A percentile compares a stretch with the other conserved stretches of the same genome.
phyloP scores from a whole-genome alignment of 192 early-diverging fungal species.

The Oehlia diaphana region DNA sequence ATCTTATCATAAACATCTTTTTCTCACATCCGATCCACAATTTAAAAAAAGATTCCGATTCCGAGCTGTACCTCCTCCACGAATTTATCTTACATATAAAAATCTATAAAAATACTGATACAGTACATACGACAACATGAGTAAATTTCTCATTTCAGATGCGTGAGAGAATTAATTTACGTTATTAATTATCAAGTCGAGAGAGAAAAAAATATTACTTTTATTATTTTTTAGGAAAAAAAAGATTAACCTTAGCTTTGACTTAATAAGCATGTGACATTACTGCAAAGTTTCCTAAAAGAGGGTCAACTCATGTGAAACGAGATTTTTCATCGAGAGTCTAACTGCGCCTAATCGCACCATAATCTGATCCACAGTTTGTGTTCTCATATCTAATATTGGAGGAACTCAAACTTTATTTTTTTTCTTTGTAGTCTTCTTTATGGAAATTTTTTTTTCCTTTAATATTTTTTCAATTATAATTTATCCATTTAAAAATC shows the following conservation, averaged over 20 bases:
- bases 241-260: no score
- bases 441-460: no score
- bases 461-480: no score
- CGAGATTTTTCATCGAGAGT: no score
- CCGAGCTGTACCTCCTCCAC: not conserved
- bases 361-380: not conserved
- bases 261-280: not conserved
- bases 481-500: no score
- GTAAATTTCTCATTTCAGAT: not conserved
- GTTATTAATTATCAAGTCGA: no score
- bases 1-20: not conserved
- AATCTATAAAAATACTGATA: not conserved
- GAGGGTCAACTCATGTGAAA: not conserved
- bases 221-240: no score
- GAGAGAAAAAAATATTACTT: no score
- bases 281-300: not conserved
- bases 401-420: no score
- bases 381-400: no score
- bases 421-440: no score
- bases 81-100: not conserved
- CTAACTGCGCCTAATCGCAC: not conserved
- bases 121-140: not conserved
- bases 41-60: not conserved
- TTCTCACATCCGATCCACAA: not conserved
- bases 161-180: no score